Evolutionary conservation across 352 stramenopile genomes (phyloP).

Genomic region (Pythium guiyangense): DNA sequence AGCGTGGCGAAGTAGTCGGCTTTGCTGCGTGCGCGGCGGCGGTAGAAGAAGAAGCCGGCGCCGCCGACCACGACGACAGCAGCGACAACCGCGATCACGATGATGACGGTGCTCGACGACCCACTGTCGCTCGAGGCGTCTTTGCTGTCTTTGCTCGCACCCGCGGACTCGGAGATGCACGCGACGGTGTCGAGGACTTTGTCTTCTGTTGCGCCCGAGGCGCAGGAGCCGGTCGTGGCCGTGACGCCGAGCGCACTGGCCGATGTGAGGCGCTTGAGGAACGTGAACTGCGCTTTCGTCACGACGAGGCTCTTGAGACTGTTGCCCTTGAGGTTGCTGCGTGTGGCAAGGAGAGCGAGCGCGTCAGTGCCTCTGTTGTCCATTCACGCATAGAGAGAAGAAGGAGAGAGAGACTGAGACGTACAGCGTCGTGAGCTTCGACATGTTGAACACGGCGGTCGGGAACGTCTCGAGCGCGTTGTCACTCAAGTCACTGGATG

Average conservation of each 20-base stretch:
- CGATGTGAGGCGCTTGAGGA: conserved; percentile 35
- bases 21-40: conserved; percentile 26
- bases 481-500: conserved; percentile 33
- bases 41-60: conserved; percentile 47
- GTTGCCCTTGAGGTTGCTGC: conserved; percentile 53
- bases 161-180: conserved; percentile 31
- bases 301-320: conserved; percentile 39
- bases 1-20: conserved; percentile 27
- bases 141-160: conserved; percentile 4
- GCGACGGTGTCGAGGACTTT: conserved; percentile 47
- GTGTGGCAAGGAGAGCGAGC: neutral
- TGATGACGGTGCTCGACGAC: conserved; percentile 28
- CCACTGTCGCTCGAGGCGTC: neutral
- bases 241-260: conserved; percentile 41
- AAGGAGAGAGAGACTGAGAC: conserved; percentile 9
- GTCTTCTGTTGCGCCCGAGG: conserved; percentile 22
- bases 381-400: no score
- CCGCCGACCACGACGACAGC: conserved; percentile 40
- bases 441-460: conserved; percentile 60
- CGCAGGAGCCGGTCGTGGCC: conserved; percentile 24
- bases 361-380: no score
- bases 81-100: conserved; percentile 55
- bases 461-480: conserved; percentile 58
- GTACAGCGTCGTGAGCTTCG: conserved; percentile 58
- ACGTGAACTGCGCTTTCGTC: conserved; percentile 34